Evolutionary conservation across 306 rosid species (phyloP), one percentile per base, ranked within the genome.

Genomic region (Pyrus bretschneideri): DNA sequence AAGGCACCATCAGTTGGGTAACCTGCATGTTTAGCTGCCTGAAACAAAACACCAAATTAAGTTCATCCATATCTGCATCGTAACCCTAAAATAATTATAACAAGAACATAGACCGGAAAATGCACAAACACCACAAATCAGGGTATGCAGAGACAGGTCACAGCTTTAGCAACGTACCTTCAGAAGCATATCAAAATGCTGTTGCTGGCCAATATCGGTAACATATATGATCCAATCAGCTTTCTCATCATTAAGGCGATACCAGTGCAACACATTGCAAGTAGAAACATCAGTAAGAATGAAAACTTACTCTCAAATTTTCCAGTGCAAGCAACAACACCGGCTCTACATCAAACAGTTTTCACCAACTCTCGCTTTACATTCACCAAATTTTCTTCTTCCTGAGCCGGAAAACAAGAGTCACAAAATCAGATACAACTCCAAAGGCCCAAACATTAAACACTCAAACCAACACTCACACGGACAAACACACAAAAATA

Each of bases 201-300:
- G 99, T 73, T 91, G 93, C 83, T 95, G 99, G 61, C 99, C 97
- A 72, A 95, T 86, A 88, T 95, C 97, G 31, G 97, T 95, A 60
- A 95, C 85, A 82, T 95, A 95, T 66, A 90, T 88, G 73, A 90
- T 89, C 97, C 99, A 92, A 74, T 92, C 93, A 60, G 90, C 90
- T 88, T 89, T 90, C 85, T 95, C 99, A 84, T 82, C 89, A 70
- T 92, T 90, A 70, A 33, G 85, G 30, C 97, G 90, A 77, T 87
- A 92, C 97, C 99, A 78, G 6, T 77, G 79, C 42, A 38, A 8
- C 42, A 7, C 46, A 77, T 78, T 73, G 64, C 79, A 77, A 81
- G 6, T 31, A 31, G 35, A 31, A 31, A 31, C 35, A 31, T 31
- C 35, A 31, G 35, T 31, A 31, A 31, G 35, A 31, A 31, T 31